Evolutionary conservation across 495 filamentous ascomycete species (phyloP), one percentile per base, ranked within the genome.

Genomic region (Paragyromitra xinjiangensis): DNA sequence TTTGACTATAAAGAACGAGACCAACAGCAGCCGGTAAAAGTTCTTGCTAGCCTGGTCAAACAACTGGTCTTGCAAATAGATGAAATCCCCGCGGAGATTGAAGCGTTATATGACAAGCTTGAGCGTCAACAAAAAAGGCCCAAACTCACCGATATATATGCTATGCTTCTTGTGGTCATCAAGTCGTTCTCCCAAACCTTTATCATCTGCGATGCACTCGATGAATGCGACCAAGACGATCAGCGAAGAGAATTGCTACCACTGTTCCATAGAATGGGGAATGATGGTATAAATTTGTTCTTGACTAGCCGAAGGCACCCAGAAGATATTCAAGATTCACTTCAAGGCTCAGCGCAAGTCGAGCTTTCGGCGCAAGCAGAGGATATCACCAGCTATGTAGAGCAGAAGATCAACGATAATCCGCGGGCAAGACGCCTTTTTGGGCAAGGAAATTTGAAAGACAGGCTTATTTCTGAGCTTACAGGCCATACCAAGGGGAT

Each of bases 171-270:
- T 19, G 29, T 7, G 9, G 12, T 56, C 16, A 39, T 44, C 12
- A 69, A 40, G 48, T 44, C 48, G 37, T 71, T 61, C 7, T 11
- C 16, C 1, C 50, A 51, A 50, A 56, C 26, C 6, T 62, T 48
- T n/a, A 62, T 69, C n/a, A 22, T 73, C 3, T 73, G 71, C 19
- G 71, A 73, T 56, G 71, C 71, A 6, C 19, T 73, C 0, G 71
- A 73, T 11, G 71, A 73, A 44, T 64, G 48, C 34, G 61, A 73
- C 19, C 40, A 66, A 5, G 16, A 67, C 0, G 22, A 7, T 2
- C 71, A 67, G 24, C 26, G 61, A 42, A 39, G 50, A 45, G 24
- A 53, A 1, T 48, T 73, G 12, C 16, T 73, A 7, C 71, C 71
- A 11, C n/a, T 66, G 0, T 66, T 73, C 19, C 48, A 66, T 12